Conservation (phyloP, 306 rosid species). For the Alnus glutinosa region DNA sequence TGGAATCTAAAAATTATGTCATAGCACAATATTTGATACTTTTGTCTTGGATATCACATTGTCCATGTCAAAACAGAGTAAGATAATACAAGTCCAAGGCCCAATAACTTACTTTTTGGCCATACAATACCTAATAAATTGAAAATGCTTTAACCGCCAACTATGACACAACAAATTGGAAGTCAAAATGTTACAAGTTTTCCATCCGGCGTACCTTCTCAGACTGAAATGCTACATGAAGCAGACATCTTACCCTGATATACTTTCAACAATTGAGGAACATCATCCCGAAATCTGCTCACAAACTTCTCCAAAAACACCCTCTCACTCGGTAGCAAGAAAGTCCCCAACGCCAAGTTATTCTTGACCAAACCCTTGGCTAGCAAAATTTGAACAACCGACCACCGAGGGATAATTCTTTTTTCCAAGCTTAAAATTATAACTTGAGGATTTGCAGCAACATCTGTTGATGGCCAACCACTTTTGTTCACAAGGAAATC, state of each 20-base stretch:
- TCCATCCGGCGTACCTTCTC: neutral
- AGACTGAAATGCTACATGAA: neutral
- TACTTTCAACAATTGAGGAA: slow-evolving; percentile 14
- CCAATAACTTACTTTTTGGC: neutral
- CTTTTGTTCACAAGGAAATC: slow-evolving; percentile 2
- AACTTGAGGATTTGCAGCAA: slow-evolving; percentile 19
- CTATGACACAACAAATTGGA: too few relatives aligned
- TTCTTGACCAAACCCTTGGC: slow-evolving; percentile 27
- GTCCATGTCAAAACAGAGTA: neutral
- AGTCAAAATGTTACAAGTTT: too few relatives aligned
- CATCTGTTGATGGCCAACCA: slow-evolving; percentile 22
- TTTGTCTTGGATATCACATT: neutral
- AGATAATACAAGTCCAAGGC: neutral
- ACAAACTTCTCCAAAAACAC: neutral
- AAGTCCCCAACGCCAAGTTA: neutral
- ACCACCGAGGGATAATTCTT: too few relatives aligned
- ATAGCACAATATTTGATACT: too few relatives aligned
- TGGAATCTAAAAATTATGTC: neutral
- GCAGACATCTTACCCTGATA: slow-evolving; percentile 7
- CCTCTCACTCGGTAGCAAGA: neutral
- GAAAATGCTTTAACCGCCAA: too few relatives aligned
- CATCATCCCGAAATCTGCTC: neutral
- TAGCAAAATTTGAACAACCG: neutral
- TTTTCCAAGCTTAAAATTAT: neutral
- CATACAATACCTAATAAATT: too few relatives aligned